Evolutionary conservation across 345 rosid genomes (phyloP), one percentile per base, ranked within the genome.

Genomic region (Citropsis articulata): DNA sequence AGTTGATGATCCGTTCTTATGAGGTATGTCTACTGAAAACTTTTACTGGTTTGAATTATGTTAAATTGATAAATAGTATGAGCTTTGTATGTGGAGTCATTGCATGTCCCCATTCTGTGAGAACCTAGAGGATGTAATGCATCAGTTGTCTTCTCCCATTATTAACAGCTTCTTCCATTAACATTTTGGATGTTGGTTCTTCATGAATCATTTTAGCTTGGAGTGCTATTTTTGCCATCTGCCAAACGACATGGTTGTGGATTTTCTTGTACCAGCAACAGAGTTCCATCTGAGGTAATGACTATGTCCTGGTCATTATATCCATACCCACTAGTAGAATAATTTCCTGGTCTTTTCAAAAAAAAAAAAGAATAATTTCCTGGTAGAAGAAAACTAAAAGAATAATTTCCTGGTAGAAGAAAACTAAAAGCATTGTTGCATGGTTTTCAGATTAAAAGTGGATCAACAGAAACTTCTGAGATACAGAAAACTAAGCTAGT

Each of bases 1-100:
- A 96, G 84, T 85, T 96, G 83, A 96, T 94, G 99, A 87, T 92
- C 68, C 95, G 98, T 81, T 94, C 99, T 55, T 96, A 94, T 18
- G 98, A 96, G 97, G 99, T 92, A 82, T 68, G 75, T 50, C 45
- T 63, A 57, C 7, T 14, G 53, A 28, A 74, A 74, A 56, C 13
- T 65, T 24, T 6, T 38, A 2, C 48, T 14, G 14, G 50, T 66
- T 66, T 70, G 12, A 27, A 13, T 25, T 18, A 63, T n/a, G 62
- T 59, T 45, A 4, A 24, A 75, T 31, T 28, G 19, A 71, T 28
- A 30, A 61, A 30, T 50, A 77, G 27, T n/a, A 40, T 40, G 48
- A 73, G 38, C 64, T 70, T 57, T 40, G 61, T 48, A 42, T 27
- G 16, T 24, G 13, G 69, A 80, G 71, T 22, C 27, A 27, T 65